Conservation (phyloP, 129 eudicot genomes). For the Artemisia annua region DNA sequence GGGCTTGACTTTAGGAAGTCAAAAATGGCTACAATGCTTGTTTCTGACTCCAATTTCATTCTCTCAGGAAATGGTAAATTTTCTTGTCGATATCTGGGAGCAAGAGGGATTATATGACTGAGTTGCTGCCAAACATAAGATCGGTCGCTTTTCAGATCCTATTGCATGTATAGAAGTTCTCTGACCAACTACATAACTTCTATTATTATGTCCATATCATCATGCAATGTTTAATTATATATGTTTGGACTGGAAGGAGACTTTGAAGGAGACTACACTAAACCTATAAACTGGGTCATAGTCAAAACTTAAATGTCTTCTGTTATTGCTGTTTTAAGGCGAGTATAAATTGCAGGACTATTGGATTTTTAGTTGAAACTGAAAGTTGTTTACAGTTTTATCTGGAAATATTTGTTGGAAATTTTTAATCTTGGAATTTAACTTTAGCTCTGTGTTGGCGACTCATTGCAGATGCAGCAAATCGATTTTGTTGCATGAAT, state of each 20-base stretch:
- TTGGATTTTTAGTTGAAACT: conserved; percentile 5
- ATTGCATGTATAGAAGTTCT: conserved; percentile 4
- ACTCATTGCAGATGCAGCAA: too few relatives aligned
- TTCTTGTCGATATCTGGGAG: conserved; percentile 86
- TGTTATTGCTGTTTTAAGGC: conserved; percentile 15
- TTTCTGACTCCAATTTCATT: background rate
- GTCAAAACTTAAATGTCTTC: background rate
- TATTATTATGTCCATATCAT: conserved; percentile 21
- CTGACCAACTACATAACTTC: background rate
- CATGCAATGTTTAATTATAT: conserved; percentile 18
- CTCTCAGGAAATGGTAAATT: conserved; percentile 85
- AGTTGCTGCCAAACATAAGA: conserved; percentile 24
- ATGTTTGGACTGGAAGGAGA: conserved; percentile 14
- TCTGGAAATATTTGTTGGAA: background rate
- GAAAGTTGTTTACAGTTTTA: conserved; percentile 10
- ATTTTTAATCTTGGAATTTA: too few relatives aligned
- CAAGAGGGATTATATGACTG: conserved; percentile 87
- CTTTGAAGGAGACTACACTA: conserved; percentile 13
- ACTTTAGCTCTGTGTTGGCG: background rate
- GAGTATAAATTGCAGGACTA: conserved; percentile 21
- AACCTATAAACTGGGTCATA: background rate
- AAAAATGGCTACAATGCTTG: too few relatives aligned
- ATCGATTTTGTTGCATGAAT: too few relatives aligned
- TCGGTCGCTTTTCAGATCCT: conserved; percentile 13
- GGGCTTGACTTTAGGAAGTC: too few relatives aligned